Conservation (phyloP, 2,329 filamentous ascomycete genomes). For the Sordariomycetes sp. region DNA sequence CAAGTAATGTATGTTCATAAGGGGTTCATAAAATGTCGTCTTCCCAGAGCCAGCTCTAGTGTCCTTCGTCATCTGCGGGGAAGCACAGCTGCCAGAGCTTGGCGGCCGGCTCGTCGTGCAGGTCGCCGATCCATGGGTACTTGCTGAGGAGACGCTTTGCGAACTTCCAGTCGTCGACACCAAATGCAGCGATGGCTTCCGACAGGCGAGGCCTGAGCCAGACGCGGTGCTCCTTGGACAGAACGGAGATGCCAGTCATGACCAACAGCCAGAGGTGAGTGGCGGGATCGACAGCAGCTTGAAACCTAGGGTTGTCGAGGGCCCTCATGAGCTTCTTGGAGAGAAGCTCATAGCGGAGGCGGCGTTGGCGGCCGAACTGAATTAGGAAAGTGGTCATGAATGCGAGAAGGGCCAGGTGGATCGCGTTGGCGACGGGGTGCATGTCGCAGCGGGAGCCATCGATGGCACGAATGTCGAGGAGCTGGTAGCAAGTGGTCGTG, state of each 20-base stretch:
- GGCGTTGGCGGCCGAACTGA: slow-evolving; percentile 3
- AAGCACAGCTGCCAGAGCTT: slow-evolving; percentile 5
- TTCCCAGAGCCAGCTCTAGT: neutral
- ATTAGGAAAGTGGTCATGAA: slow-evolving; percentile 14
- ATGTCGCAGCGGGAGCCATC: neutral
- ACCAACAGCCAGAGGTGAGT: slow-evolving; percentile 7
- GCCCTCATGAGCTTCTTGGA: slow-evolving; percentile 1
- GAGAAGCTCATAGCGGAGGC: slow-evolving; percentile 6
- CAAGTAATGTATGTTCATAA: neutral
- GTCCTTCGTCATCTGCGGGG: neutral
- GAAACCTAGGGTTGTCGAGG: slow-evolving; percentile 6
- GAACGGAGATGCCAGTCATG: slow-evolving; percentile 2
- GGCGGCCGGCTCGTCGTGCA: slow-evolving; percentile 9
- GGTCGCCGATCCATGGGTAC: slow-evolving; percentile 14
- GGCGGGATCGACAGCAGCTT: slow-evolving; percentile 1
- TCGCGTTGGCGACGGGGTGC: slow-evolving; percentile 8
- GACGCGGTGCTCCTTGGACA: slow-evolving; percentile 1
- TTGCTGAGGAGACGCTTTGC: slow-evolving; percentile 6
- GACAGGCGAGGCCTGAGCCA: slow-evolving; percentile 4
- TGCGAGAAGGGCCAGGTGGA: slow-evolving; percentile 15
- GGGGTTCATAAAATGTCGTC: neutral
- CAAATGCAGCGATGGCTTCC: slow-evolving; percentile 1
- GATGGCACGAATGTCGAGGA: slow-evolving; percentile 11
- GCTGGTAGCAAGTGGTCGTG: slow-evolving; percentile 14
- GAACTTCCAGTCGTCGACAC: slow-evolving; percentile 5